Evolutionary conservation across 2,329 filamentous ascomycete species (phyloP), one percentile per base, ranked within the genome.

Genomic region (Xylariaceae sp.): DNA sequence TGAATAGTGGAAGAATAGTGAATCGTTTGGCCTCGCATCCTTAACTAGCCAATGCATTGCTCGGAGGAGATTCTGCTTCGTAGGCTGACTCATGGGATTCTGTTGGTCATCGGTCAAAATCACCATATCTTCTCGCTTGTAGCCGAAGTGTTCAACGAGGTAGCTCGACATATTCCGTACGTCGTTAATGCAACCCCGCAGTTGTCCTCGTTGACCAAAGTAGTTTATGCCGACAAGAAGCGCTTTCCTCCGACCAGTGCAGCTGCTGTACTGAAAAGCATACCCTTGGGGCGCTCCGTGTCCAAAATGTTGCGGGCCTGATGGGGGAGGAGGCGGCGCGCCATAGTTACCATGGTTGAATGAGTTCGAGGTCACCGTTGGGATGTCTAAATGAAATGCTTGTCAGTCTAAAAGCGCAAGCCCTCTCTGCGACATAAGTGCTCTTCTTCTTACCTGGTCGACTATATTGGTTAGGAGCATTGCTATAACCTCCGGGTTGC

Each of bases 21-120:
- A 96, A 73, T 98, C 94, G 71, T 97, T 96, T 0, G 92, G 90
- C 56, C 85, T 85, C 4, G 94, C 93, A 71, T 96, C 93, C 76
- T 96, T 96, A 56, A 97, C 92, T 17, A 98, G 79, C 94, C 94
- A 98, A 73, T 97, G 93, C 94, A 98, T 98, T 26, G 94, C 94
- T 50, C 94, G 86, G 33, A 98, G 76, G 53, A 98, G 96, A 71
- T 98, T 98, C 65, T 91, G 90, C 75, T 97, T 97, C 4, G 92
- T 96, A 7, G 94, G 94, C 77, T 96, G 92, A 76, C 92, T 96
- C 90, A 97, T 96, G 23, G 92, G 91, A 68, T 96, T 96, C 73
- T 96, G 92, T 78, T 97, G 93, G 73, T 98, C 94, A 71, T 98
- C 94, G 34, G 94, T 97, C 72, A 98, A 82, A 61, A 95, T 88